phyloP scores from a whole-genome alignment of 495 filamentous ascomycete genomes.

The Trypethelium eluteriae region DNA sequence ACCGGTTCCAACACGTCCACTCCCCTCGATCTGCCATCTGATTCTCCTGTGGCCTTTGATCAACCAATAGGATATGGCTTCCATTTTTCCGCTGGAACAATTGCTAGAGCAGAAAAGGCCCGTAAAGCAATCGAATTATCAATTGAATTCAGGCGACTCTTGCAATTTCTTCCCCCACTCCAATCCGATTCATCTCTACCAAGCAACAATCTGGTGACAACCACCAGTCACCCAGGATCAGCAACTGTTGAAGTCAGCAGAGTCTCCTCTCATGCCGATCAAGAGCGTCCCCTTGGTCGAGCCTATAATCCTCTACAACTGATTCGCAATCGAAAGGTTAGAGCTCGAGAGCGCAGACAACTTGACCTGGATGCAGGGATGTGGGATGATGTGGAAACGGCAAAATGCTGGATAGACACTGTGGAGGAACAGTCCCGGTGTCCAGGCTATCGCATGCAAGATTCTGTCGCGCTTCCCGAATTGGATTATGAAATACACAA shows the following conservation, averaged over 20 bases:
- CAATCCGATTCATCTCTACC: conserved; percentile 40
- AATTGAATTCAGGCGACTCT: conserved; percentile 67
- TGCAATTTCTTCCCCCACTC: conserved; percentile 67
- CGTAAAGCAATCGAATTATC: conserved; percentile 70
- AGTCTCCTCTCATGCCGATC: conserved; percentile 22
- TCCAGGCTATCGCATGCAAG: conserved; percentile 39
- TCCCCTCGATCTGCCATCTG: conserved; percentile 4
- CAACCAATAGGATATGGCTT: conserved; percentile 32
- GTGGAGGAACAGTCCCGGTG: conserved; percentile 47
- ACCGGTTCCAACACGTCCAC: background rate
- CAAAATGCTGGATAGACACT: conserved; percentile 66
- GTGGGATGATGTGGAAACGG: conserved; percentile 62
- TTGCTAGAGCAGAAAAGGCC: conserved; percentile 70
- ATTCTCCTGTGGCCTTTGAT: conserved; percentile 19
- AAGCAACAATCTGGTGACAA: conserved; percentile 27
- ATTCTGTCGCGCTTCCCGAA: conserved; percentile 45
- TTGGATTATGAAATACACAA: conserved; percentile 40
- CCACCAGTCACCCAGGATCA: conserved; percentile 30
- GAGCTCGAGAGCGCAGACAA: conserved; percentile 60
- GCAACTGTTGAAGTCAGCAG: conserved; percentile 27
- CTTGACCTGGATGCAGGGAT: conserved; percentile 66
- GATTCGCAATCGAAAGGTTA: conserved; percentile 73
- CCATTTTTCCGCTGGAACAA: conserved; percentile 67
- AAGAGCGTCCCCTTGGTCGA: conserved; percentile 44
- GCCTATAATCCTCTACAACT: conserved; percentile 80